phyloP scores from a whole-genome alignment of 148 eudicot species.

The Camellia granthamiana region DNA sequence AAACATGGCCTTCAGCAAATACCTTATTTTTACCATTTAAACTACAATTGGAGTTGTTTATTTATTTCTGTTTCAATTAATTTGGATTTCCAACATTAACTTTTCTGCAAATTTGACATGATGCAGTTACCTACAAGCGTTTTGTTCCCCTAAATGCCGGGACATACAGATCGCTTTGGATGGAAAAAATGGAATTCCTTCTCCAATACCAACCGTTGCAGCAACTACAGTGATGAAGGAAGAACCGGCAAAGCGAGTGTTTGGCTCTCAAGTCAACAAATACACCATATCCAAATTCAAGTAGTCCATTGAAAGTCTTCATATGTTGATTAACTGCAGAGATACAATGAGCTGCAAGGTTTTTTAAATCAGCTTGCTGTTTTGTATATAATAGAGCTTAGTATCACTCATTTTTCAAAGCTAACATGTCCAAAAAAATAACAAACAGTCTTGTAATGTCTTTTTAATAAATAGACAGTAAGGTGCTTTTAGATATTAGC shows the following conservation, averaged over 20 bases:
- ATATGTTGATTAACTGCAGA: background rate
- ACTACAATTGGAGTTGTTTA: too few species aligned
- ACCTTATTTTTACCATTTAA: too few species aligned
- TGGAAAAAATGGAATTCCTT: background rate
- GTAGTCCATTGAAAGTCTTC: background rate
- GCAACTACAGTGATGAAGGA: background rate
- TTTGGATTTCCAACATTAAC: background rate
- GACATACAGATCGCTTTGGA: background rate
- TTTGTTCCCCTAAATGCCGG: constrained; percentile 9
- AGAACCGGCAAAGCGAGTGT: background rate
- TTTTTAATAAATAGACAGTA: too few species aligned
- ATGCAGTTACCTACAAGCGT: constrained; percentile 7
- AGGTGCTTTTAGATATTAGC: too few species aligned
- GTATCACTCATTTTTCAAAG: background rate
- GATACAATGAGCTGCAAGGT: background rate
- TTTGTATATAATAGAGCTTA: too few species aligned
- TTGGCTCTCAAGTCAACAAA: background rate
- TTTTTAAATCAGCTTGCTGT: background rate
- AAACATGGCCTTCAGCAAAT: too few species aligned
- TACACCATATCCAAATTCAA: background rate
- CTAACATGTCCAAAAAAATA: background rate
- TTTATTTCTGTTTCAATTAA: too few species aligned
- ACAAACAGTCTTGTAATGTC: too few species aligned
- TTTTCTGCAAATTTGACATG: background rate
- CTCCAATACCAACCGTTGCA: background rate